Evolutionary conservation across 169 alveolate species (phyloP).

Genomic region (Plasmodium adleri): DNA sequence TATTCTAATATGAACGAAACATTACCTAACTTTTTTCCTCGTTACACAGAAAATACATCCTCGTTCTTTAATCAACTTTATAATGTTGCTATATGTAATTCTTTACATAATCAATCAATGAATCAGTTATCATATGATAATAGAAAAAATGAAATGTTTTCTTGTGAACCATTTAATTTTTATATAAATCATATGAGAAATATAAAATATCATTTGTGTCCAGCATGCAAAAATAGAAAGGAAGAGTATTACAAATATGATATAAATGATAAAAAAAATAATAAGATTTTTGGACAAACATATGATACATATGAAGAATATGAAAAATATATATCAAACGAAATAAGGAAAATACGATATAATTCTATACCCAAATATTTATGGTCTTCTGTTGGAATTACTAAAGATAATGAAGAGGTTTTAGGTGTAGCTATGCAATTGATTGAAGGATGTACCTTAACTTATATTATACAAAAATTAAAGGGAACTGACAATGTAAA

Average conservation of each 20-base stretch:
- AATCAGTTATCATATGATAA: neutral
- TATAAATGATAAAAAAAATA: constrained; percentile 23
- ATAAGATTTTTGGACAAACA: too few relatives aligned
- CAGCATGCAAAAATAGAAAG: constrained; percentile 24
- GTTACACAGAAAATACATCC: neutral
- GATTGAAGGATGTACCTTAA: constrained; percentile 82
- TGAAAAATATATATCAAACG: constrained; percentile 44
- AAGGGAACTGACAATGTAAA: constrained; percentile 64
- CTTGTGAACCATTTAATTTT: constrained; percentile 2
- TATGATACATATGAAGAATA: neutral
- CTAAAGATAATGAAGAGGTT: constrained; percentile 65
- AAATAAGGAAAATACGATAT: constrained; percentile 8
- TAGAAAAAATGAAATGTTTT: neutral
- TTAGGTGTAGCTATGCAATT: constrained; percentile 84
- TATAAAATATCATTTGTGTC: constrained; percentile 23
- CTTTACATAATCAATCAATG: neutral
- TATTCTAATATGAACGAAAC: neutral
- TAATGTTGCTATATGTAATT: too few relatives aligned
- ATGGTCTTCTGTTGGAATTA: constrained; percentile 79
- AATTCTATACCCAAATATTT: constrained; percentile 79
- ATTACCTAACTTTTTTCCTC: neutral
- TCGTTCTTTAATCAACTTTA: neutral
- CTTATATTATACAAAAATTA: constrained; percentile 78
- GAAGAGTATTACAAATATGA: constrained; percentile 18
- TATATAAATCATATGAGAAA: constrained; percentile 28